Percentiles rank a stretch among this genome's conserved stretches.
These are phyloP conservation scores for Plantago major DNA, from an alignment of 257 asterid genomes.

Conservation along the genomic window DNA sequence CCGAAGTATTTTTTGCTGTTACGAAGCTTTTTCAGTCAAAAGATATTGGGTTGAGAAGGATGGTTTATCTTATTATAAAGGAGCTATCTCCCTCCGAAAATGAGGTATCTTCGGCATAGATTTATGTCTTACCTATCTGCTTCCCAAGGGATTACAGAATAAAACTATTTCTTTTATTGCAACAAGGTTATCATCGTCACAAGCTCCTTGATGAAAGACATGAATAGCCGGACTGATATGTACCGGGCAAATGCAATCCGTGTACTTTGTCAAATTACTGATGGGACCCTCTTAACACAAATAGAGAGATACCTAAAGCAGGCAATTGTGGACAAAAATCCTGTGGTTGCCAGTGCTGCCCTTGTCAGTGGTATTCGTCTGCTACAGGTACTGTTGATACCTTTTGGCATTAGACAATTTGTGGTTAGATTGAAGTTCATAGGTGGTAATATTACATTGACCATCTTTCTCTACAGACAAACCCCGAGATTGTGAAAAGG, in stretches of 20 bases:
- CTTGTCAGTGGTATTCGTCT: conserved; percentile 93
- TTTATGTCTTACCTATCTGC: conserved; percentile 4
- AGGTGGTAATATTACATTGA: conserved; percentile 12
- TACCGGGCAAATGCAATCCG: conserved; percentile 95
- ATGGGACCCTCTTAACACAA: conserved; percentile 89
- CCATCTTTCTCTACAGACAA: conserved; percentile 47
- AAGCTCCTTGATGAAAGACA: conserved; percentile 98
- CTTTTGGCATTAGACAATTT: conserved; percentile 12
- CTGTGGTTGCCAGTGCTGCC: conserved; percentile 95
- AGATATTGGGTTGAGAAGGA: conserved; percentile 88
- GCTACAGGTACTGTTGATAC: conserved; percentile 56
- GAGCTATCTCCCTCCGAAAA: conserved; percentile 92
- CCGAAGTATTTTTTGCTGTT: conserved; percentile 88
- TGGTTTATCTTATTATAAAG: conserved; percentile 94
- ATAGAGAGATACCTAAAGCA: conserved; percentile 94
- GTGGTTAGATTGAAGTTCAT: conserved; percentile 15
- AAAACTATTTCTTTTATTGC: conserved; percentile 21
- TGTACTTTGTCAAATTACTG: conserved; percentile 86
- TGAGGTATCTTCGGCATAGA: conserved; percentile 47
- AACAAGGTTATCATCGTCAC: conserved; percentile 89
- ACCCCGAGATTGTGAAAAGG: conserved; percentile 87
- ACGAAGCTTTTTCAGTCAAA: conserved; percentile 91
- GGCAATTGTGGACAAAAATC: conserved; percentile 94
- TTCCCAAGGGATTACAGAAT: conserved; percentile 23
- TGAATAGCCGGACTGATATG: conserved; percentile 98